These are phyloP conservation scores for Solanum tacnaense DNA, from an alignment of 257 asterid species.

Conservation along the genomic window DNA sequence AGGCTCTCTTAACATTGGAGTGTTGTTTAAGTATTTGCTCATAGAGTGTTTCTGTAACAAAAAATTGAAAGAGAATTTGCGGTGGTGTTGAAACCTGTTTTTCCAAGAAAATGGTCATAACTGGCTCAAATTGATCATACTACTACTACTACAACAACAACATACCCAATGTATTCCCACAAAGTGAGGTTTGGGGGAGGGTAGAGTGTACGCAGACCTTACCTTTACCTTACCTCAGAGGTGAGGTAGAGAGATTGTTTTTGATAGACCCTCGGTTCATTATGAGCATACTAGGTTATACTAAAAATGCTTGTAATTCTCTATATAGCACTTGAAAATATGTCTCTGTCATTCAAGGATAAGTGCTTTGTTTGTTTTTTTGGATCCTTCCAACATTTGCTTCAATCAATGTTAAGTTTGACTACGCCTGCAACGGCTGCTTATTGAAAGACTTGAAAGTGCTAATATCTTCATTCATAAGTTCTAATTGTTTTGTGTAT, in stretches of 20 bases:
- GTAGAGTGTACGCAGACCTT: no score
- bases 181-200: no score
- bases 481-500: background rate
- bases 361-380: background rate
- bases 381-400: background rate
- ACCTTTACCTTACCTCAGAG: no score
- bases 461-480: background rate
- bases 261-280: background rate
- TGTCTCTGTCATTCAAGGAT: background rate
- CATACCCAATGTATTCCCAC: no score
- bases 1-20: no score
- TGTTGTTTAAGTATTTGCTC: no score
- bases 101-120: background rate
- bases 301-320: background rate
- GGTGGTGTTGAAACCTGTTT: background rate
- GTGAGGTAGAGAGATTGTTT: background rate
- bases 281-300: background rate
- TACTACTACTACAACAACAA: no score
- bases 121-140: background rate
- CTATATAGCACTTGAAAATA: background rate
- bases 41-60: no score
- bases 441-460: background rate
- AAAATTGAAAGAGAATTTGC: no score
- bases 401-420: background rate
- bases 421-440: background rate